phyloP scores from a whole-genome alignment of 2,329 filamentous ascomycete genomes.

The Xylaria sp. region DNA sequence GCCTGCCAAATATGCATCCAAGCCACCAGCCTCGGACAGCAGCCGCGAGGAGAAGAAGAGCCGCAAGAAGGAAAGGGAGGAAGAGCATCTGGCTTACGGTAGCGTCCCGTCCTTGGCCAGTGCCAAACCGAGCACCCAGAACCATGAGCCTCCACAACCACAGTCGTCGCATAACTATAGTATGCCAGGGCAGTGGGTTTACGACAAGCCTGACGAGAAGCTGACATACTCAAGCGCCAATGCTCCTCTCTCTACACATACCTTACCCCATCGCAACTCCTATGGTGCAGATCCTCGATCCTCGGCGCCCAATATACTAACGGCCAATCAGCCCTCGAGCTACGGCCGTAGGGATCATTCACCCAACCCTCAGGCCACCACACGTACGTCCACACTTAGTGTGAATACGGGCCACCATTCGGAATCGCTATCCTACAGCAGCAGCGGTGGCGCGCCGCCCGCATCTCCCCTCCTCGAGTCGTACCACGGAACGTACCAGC shows the following conservation, averaged over 20 bases:
- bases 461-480: slow-evolving; percentile 89
- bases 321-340: slow-evolving; percentile 52
- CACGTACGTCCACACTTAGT: slow-evolving; percentile 63
- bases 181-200: slow-evolving; percentile 53
- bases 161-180: slow-evolving; percentile 47
- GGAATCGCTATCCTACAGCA: slow-evolving; percentile 57
- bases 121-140: slow-evolving; percentile 29
- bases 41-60: slow-evolving; percentile 50
- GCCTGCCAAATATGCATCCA: slow-evolving; percentile 47
- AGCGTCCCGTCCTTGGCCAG: slow-evolving; percentile 38
- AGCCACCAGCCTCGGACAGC: slow-evolving; percentile 46
- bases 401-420: slow-evolving; percentile 60
- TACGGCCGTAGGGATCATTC: slow-evolving; percentile 54
- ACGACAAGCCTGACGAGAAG: slow-evolving; percentile 51
- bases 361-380: slow-evolving; percentile 59
- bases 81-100: slow-evolving; percentile 65
- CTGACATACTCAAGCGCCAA: slow-evolving; percentile 48
- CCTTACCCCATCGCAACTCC: slow-evolving; percentile 47
- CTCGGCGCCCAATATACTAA: slow-evolving; percentile 54
- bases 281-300: slow-evolving; percentile 52
- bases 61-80: slow-evolving; percentile 50
- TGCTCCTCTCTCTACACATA: slow-evolving; percentile 36
- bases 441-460: slow-evolving; percentile 61
- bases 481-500: slow-evolving; percentile 93
- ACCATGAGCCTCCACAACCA: slow-evolving; percentile 40